These are phyloP conservation scores for Iberis pinnata DNA, from an alignment of 345 rosid species.

Conservation along the genomic window DNA sequence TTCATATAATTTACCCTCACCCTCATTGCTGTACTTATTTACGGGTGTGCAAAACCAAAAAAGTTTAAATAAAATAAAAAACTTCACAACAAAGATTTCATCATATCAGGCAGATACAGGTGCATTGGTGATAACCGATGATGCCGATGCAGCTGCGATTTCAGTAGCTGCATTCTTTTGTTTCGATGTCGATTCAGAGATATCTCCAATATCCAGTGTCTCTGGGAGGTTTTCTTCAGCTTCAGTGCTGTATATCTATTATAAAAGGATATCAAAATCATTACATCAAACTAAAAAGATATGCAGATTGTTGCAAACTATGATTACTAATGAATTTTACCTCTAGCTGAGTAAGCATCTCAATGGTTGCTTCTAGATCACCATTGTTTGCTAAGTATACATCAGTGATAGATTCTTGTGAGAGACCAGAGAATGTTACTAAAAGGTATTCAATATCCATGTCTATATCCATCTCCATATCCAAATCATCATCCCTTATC, in stretches of 20 bases:
- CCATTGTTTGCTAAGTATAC: conserved; percentile 63
- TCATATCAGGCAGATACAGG: conserved; percentile 26
- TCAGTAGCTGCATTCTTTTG: conserved; percentile 37
- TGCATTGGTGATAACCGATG: conserved; percentile 33
- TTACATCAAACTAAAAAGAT: not conserved
- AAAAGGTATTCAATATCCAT: conserved; percentile 65
- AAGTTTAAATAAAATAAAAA: not conserved
- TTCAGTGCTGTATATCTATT: conserved; percentile 45
- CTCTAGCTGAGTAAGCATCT: conserved; percentile 89
- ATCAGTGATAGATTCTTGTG: conserved; percentile 68
- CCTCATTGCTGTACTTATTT: conserved; percentile 19
- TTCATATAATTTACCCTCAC: conserved; percentile 2
- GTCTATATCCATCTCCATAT: conserved; percentile 48
- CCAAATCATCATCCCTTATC: conserved; percentile 52
- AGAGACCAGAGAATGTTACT: conserved; percentile 63
- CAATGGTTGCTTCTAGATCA: conserved; percentile 64
- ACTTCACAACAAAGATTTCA: conserved; percentile 11
- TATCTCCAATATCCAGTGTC: conserved; percentile 70
- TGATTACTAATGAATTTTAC: conserved; percentile 27
- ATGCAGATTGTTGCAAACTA: not conserved
- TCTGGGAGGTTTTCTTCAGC: conserved; percentile 57
- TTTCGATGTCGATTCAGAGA: conserved; percentile 43
- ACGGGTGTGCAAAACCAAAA: conserved; percentile 20
- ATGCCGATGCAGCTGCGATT: conserved; percentile 34
- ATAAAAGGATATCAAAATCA: conserved; percentile 2